Base-by-base conservation (phyloP, 2,329 filamentous ascomycete species). In the Tolypocladium nubicola region DNA sequence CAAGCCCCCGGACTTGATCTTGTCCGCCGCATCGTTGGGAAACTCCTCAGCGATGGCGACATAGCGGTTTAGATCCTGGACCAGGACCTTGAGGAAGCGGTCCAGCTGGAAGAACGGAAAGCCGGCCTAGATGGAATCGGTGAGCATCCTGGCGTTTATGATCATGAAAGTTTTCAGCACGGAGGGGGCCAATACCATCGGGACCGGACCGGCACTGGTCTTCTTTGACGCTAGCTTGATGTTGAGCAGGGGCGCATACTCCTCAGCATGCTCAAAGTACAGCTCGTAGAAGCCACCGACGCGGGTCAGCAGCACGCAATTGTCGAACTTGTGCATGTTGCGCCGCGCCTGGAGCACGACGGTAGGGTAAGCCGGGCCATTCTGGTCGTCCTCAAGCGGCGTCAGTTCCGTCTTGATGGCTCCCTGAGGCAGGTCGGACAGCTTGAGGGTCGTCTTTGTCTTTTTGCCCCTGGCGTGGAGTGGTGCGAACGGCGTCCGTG, bases 241-340 rank as follows among this genome's bases (percentile, higher is more conserved):
- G 65, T 91, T 94, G 61, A 99, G 78, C 50, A 96, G 76, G 1
- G 91, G 89, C 1, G 88, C 93, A 70, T 88, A 88, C 67, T 96
- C 86, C 58, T 96, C 89, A 13, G 95, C 94, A 70, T 99, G 92
- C 65, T 96, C 88, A 71, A 97, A 95, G 74, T 99, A 99, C 58
- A 99, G 77, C 81, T 99, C 94, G 73, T 97, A 99, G 73, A 99
- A 99, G 59, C 92, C 87, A 57, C 94, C 94, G 35, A 99, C 91
- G 57, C 93, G 84, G 4, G 94, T 99, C 59, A 99, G 75, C 9
- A 99, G 72, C 43, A 99, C 88, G 72, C 93, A 97, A 65, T 95
- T 90, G 66, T 86, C 83, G 73, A 96, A 97, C 66, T 88, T 91
- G 63, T 85, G 81, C 87, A 97, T 96, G 73, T 96, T 95, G 63